Evolutionary conservation across 371 early-diverging fungal species (phyloP), one percentile per base, ranked within the genome.

Genomic region (Haplosporangium sp.): DNA sequence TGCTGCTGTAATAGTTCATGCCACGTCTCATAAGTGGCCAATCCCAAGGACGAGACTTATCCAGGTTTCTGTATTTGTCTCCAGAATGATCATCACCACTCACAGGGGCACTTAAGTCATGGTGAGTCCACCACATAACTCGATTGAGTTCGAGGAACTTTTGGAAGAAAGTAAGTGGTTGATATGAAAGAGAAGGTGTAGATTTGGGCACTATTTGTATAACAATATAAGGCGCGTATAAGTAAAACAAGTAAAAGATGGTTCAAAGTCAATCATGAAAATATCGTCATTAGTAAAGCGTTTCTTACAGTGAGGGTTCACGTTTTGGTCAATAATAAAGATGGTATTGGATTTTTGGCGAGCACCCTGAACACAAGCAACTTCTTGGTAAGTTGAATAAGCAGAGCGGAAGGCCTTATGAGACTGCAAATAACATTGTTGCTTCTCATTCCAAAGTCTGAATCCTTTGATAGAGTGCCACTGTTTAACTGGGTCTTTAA

Each of bases 91-190:
- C 65, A 1, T 67, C 71, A 1, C 63, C 64, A 44, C 69, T 61
- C 15, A 61, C 42, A 8, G 72, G 78, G 15, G 69, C 65, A 19
- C 63, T 96, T 35, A 98, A 86, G 9, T 91, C 95, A 20, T 93
- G 88, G 78, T 98, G 98, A 76, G 95, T 94, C 62, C 88, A 87
- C 70, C 98, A 84, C 99, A 98, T 98, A 27, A 91, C 89, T 0
- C 81, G 72, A 85, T 98, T 96, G 17, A 98, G 86, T 72, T 98
- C 99, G 11, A 91, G 69, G 71, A 95, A 97, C 86, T 98, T 98
- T 47, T 74, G 72, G 48, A 96, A 77, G 77, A 98, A 98, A 0
- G 91, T 74, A 15, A 91, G 85, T 6, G 72, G 70, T 40, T 47
- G 76, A 74, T 58, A 75, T 60, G 74, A 89, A 85, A 61, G 76